Conservation (phyloP, 75 land plant genomes). For the Isoetes taiwanensis region DNA sequence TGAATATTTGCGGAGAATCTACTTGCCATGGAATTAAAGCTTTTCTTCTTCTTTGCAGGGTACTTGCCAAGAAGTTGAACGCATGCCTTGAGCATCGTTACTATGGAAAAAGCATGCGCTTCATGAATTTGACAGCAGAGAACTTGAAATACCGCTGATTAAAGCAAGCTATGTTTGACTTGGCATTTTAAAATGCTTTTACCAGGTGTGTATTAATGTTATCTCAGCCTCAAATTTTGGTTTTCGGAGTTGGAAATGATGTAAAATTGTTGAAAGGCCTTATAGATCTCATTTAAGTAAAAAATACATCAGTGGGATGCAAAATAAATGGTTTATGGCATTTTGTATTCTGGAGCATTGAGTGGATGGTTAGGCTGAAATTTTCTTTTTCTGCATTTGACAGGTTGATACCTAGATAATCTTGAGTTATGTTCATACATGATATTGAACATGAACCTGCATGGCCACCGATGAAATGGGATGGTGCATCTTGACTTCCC, state of each 20-base stretch:
- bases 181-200: not conserved
- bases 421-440: too few relatives aligned
- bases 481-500: too few relatives aligned
- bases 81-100: constrained; percentile 9
- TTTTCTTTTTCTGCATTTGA: constrained; percentile 1
- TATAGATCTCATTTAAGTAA: not conserved
- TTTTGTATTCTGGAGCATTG: constrained; percentile 5
- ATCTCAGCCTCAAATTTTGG: not conserved
- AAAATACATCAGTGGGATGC: too few relatives aligned
- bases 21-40: constrained; percentile 46
- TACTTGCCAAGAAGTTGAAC: constrained; percentile 8
- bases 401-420: not conserved
- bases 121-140: not conserved
- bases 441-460: too few relatives aligned
- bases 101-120: constrained; percentile 9
- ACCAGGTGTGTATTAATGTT: not conserved
- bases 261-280: not conserved
- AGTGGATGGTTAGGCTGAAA: constrained; percentile 5
- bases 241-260: not conserved
- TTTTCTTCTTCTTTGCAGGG: not conserved
- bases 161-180: constrained; percentile 10
- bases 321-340: not conserved
- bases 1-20: constrained; percentile 70
- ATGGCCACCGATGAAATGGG: too few relatives aligned
- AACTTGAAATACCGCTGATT: constrained; percentile 9